Conservation (phyloP, 2,329 filamentous ascomycete genomes). For the Aspergillus ruber region DNA sequence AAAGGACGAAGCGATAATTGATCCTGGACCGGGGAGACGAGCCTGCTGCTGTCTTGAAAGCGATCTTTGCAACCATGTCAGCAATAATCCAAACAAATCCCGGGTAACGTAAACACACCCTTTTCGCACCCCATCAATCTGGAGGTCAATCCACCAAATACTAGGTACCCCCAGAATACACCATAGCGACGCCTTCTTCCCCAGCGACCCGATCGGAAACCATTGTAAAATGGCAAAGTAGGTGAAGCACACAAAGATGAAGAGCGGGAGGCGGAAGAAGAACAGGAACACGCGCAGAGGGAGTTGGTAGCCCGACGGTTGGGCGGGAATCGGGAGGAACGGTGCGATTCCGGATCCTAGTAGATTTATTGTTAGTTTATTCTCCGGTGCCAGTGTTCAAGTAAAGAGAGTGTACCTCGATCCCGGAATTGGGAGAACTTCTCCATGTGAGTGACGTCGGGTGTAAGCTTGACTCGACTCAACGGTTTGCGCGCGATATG, state of each 20-base stretch:
- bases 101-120: conserved; percentile 48
- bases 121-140: conserved; percentile 92
- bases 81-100: neutral
- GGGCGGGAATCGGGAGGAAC: conserved; percentile 75
- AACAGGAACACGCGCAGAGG: conserved; percentile 68
- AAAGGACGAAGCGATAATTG: conserved; percentile 82
- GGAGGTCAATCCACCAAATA: conserved; percentile 98
- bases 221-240: conserved; percentile 81
- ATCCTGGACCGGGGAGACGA: conserved; percentile 70
- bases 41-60: conserved; percentile 66
- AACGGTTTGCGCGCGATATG: too few relatives aligned
- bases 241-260: conserved; percentile 58
- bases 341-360: conserved; percentile 91
- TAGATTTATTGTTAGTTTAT: neutral
- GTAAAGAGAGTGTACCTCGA: conserved; percentile 53
- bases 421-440: conserved; percentile 92
- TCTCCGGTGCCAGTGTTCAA: too few relatives aligned
- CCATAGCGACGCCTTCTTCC: conserved; percentile 84
- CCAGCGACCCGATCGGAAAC: conserved; percentile 62
- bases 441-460: conserved; percentile 57
- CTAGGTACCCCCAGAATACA: conserved; percentile 79
- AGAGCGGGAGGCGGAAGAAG: conserved; percentile 69
- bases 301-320: conserved; percentile 56
- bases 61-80: conserved; percentile 39
- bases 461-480: neutral